Evolutionary conservation across 2,329 filamentous ascomycete species (phyloP), one percentile per base, ranked within the genome.

Genomic region (Pestalotiopsis sp.): DNA sequence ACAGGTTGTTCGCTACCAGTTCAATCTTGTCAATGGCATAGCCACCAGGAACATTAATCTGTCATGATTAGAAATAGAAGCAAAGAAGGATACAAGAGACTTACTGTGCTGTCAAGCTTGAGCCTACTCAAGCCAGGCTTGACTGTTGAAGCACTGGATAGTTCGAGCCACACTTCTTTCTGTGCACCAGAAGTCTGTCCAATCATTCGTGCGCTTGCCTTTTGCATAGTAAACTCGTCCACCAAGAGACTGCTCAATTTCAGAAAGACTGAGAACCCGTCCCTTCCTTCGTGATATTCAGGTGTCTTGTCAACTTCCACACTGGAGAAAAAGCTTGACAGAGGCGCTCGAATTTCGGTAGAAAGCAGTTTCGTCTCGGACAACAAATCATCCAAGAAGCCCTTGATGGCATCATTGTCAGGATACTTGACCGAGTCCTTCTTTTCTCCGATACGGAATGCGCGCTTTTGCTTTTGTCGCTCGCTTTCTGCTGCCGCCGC

Each of bases 1-100:
- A 79, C 2, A 95, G 81, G 59, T 92, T 93, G 60, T 84, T 87
- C 5, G 88, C 85, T 27, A 84, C 81, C 27, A 98, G 79, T 14
- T 89, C 85, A 49, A 97, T 83, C 71, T 90, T 90, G 73, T 94
- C 92, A 59, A 96, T 87, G 68, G 90, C 87, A 75, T 94, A 98
- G 31, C 87, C 87, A 1, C 94, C 94, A 25, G 91, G 88, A 3
- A 93, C 87, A 41, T 89, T 87, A 17, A 88, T 82, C 88, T 92
- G 69, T 84, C 72, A 84, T 78, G 73, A 77, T 70, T 77, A 81
- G 75, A 76, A 80, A 41, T 75, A 17, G n/a, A 13, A 23, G 38
- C 25, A 20, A 11, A 13, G 6, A 31, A 57, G 52, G 31, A 20
- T 13, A 1, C 12, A 11, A 12, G 5, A 23, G 17, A 77, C 82